phyloP scores from a whole-genome alignment of 2,329 filamentous ascomycete species.

The Sarocladiaceae sp. region DNA sequence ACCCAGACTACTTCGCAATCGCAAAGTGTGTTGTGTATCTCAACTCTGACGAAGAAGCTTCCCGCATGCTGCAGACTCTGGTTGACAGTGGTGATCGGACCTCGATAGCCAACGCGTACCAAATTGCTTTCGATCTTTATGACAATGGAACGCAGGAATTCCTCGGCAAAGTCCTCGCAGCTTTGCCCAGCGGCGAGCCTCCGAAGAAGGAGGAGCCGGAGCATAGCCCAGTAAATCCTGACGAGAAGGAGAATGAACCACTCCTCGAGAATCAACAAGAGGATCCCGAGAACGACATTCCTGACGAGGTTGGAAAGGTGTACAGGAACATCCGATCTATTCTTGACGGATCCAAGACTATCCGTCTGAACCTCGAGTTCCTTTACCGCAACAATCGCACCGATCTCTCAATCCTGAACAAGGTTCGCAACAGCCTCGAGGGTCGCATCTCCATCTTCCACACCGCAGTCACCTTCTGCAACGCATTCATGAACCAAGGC shows the following conservation, averaged over 20 bases:
- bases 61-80: conserved; percentile 76
- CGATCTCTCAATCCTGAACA: conserved; percentile 89
- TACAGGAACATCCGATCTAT: conserved; percentile 63
- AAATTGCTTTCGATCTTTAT: conserved; percentile 96
- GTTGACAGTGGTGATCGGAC: conserved; percentile 74
- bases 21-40: conserved; percentile 97
- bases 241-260: conserved; percentile 45
- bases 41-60: conserved; percentile 86
- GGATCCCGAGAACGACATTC: conserved; percentile 49
- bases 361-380: conserved; percentile 93
- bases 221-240: conserved; percentile 23
- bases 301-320: conserved; percentile 50
- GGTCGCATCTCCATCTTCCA: conserved; percentile 98
- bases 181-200: conserved; percentile 58
- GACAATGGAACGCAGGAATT: conserved; percentile 99
- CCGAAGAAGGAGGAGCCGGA: conserved; percentile 27
- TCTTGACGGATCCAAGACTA: conserved; percentile 86
- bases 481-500: conserved; percentile 98
- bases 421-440: conserved; percentile 91
- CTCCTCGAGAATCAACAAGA: conserved; percentile 47
- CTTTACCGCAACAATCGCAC: conserved; percentile 93
- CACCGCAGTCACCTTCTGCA: conserved; percentile 93
- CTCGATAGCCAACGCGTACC: conserved; percentile 84
- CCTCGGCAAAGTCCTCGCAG: conserved; percentile 79
- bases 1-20: conserved; percentile 95